Base-by-base conservation (phyloP, 768 basidiomycete species). In the Daedaleopsis sinensis region DNA sequence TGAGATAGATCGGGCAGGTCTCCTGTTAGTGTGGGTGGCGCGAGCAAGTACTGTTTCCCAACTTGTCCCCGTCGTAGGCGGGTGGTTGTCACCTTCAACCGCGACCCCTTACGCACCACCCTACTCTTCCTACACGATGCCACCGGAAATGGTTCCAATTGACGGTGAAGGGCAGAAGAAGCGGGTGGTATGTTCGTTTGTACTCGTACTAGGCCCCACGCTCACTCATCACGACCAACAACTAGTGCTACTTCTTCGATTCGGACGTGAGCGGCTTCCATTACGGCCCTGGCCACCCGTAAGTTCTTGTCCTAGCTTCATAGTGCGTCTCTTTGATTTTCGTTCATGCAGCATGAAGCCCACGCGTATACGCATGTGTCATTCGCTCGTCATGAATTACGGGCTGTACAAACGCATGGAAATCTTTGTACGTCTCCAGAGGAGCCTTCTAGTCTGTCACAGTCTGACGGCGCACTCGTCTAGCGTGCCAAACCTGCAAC, bases 351-450 rank as follows among this genome's bases (percentile, higher is more conserved):
- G 93, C 38, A 97, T 97, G 95, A 96, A 97, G 72, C 96, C 96
- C 7, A 98, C 96, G 21, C 85, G 97, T 38, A 97, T 98, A 80
- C 89, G 96, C 67, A 99, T 99, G 97, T 98, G 96, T 73, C 97
- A 99, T 77, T 96, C 96, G 12, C 82, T 99, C 55, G 97, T 99
- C 58, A 99, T 99, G 97, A 99, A 98, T 77, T 98, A 98, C 74
- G 95, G 96, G 19, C 78, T 99, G 18, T 99, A 99, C 80, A 98
- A 98, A 78, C 95, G 95, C 78, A 99, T 99, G 97, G 97, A 99
- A 76, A 99, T 99, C 66, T 99, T 98, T 69, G 97, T 98, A 71
- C 68, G 97, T 82, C 18, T 5, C 36, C 2, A 11, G 27, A n/a
- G 43, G 53, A 8, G 10, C 35, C 32, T 39, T 53, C 42, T 59